Evolutionary conservation across 768 basidiomycete species (phyloP).

Genomic region (Galerina marginata): DNA sequence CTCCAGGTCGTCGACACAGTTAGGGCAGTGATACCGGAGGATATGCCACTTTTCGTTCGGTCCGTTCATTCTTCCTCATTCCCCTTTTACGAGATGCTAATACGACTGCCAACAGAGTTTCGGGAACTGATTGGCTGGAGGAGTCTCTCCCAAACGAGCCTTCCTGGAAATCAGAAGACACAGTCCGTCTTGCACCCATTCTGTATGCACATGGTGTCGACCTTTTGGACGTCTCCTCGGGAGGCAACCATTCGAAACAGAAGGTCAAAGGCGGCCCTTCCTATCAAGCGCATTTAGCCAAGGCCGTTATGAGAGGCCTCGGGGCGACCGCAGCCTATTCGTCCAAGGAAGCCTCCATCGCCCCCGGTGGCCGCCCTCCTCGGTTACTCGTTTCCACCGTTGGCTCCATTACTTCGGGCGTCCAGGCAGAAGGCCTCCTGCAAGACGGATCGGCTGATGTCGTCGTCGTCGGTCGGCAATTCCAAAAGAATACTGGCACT

Average conservation of each 20-base stretch:
- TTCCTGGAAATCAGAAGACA: slow-evolving; percentile 61
- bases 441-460: slow-evolving; percentile 65
- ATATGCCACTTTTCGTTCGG: slow-evolving; percentile 78
- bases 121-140: slow-evolving; percentile 76
- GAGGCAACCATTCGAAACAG: slow-evolving; percentile 58
- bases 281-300: slow-evolving; percentile 63
- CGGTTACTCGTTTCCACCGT: slow-evolving; percentile 49
- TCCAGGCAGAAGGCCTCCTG: slow-evolving; percentile 61
- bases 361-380: background rate
- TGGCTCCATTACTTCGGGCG: slow-evolving; percentile 60
- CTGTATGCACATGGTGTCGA: slow-evolving; percentile 75
- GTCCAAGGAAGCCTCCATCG: background rate
- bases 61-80: slow-evolving; percentile 19
- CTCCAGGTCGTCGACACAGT: slow-evolving; percentile 70
- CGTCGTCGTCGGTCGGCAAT: slow-evolving; percentile 55
- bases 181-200: slow-evolving; percentile 60
- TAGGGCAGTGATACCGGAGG: slow-evolving; percentile 58
- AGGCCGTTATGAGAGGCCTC: slow-evolving; percentile 51
- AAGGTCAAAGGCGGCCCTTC: slow-evolving; percentile 38
- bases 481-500: slow-evolving; percentile 63
- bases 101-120: no score
- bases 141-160: slow-evolving; percentile 59
- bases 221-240: slow-evolving; percentile 73
- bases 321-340: slow-evolving; percentile 21
- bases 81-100: no score